Base-by-base conservation (phyloP, 257 asterid species). In the Solanum sitiens region DNA sequence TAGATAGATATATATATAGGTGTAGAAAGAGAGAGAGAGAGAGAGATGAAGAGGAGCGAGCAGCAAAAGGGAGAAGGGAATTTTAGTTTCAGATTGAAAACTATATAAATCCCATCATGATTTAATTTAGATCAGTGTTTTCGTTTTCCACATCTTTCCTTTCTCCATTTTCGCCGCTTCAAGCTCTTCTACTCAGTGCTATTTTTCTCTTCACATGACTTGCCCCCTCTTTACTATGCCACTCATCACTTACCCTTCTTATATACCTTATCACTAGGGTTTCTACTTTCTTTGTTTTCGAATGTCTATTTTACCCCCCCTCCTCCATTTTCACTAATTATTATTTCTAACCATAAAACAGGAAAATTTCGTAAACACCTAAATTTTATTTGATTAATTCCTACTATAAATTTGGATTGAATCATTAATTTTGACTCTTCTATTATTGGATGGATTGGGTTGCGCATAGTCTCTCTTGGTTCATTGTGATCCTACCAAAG, bases 21-120 rank as follows among this genome's bases (percentile, higher is more conserved):
- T 50, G 5, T 50, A 50, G 7, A 50, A 7, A 50, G 59, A 4
- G 5, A 11, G 11, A 42, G 74, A 35, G 3, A 25, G 77, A 23
- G 44, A 63, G n/a, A 74, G 83, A 21, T 23, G 33, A 44, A 37
- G 87, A 20, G n/a, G 72, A 71, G 71, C 70, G 87, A 86, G 87
- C 87, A 71, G 83, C 72, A 50, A n/a, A 86, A 20, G 11, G 35
- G 73, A 61, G 21, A 32, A 20, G 73, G 45, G 45, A 73, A 21
- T 11, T 16, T 44, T 25, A 13, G 9, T 32, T 86, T 86, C 88
- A 86, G 88, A 86, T 86, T 86, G 88, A 86, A 86, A 86, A 86
- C 88, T 86, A 86, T 85, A 10, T 21, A 21, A 27, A 35, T 30
- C 37, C 84, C 88, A 86, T 86, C 88, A 86, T 84, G 21, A 0